Percentiles rank a stretch among this genome's conserved stretches.
phyloP scores from a whole-genome alignment of 768 basidiomycete genomes.

The Paxillus rubicundulus region DNA sequence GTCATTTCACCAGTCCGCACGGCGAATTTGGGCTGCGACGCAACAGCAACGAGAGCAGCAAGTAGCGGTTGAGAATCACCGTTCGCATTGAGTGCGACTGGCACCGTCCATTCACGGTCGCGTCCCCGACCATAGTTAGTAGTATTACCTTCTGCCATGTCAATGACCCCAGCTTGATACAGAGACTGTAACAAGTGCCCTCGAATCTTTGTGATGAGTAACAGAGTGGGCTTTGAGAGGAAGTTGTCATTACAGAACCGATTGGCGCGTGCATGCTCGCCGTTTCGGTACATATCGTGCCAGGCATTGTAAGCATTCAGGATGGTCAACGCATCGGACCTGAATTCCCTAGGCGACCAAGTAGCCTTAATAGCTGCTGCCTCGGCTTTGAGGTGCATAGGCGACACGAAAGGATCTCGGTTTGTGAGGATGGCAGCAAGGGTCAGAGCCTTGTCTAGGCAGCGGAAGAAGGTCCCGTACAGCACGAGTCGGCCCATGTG shows the following conservation, averaged over 20 bases:
- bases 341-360: constrained; percentile 78
- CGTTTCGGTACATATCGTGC: constrained; percentile 66
- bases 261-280: constrained; percentile 65
- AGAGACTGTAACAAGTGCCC: constrained; percentile 73
- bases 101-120: constrained; percentile 45
- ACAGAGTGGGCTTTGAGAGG: constrained; percentile 79
- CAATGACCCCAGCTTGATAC: constrained; percentile 77
- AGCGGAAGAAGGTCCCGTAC: constrained; percentile 90
- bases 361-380: constrained; percentile 70
- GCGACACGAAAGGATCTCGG: constrained; percentile 87
- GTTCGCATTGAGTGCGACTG: constrained; percentile 68
- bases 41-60: constrained; percentile 80
- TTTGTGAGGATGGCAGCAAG: constrained; percentile 89
- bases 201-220: constrained; percentile 80
- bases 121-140: constrained; percentile 29
- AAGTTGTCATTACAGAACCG: constrained; percentile 84
- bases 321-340: constrained; percentile 79
- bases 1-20: constrained; percentile 66
- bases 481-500: constrained; percentile 88
- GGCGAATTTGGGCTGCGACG: constrained; percentile 88
- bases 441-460: constrained; percentile 82
- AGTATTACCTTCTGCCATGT: constrained; percentile 69
- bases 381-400: constrained; percentile 69
- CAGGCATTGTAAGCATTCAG: constrained; percentile 81
- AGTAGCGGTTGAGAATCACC: constrained; percentile 73